A percentile compares a stretch with the other conserved stretches of the same genome.
Evolutionary conservation across 306 rosid genomes (phyloP).

Genomic region (Carpinus fangiana): DNA sequence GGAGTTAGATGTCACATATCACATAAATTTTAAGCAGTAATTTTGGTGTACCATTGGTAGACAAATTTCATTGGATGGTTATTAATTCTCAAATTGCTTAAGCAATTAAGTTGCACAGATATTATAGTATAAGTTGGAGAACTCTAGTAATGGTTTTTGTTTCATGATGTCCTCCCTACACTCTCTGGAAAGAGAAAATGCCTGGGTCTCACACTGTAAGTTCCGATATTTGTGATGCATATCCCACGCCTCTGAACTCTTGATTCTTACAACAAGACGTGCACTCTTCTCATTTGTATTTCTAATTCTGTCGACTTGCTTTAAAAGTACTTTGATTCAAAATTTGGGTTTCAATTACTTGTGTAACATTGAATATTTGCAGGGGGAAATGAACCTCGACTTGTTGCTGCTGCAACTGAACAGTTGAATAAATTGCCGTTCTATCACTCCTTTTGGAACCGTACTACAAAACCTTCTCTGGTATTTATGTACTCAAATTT

Average conservation of each 20-base stretch:
- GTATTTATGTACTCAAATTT: constrained; percentile 43
- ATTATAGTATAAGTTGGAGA: constrained; percentile 9
- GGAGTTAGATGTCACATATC: background rate
- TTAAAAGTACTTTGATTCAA: background rate
- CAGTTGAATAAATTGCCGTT: constrained; percentile 91
- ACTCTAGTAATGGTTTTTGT: background rate
- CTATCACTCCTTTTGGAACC: constrained; percentile 99
- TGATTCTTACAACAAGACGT: background rate
- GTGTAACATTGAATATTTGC: constrained; percentile 21
- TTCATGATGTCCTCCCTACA: background rate
- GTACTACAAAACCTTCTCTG: constrained; percentile 91
- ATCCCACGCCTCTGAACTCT: background rate
- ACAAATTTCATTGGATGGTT: background rate
- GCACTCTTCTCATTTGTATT: background rate
- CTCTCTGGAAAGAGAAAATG: background rate
- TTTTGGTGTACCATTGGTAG: background rate
- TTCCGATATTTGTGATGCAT: background rate
- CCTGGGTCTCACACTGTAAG: background rate
- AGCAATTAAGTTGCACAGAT: background rate
- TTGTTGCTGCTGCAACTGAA: constrained; percentile 77
- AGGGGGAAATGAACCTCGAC: constrained; percentile 92
- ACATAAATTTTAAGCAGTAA: background rate
- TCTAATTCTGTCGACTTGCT: background rate
- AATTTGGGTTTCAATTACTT: background rate
- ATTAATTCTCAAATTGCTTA: background rate